phyloP scores from a whole-genome alignment of 805 yeast genomes.

The Scheffersomyces spartinae region DNA sequence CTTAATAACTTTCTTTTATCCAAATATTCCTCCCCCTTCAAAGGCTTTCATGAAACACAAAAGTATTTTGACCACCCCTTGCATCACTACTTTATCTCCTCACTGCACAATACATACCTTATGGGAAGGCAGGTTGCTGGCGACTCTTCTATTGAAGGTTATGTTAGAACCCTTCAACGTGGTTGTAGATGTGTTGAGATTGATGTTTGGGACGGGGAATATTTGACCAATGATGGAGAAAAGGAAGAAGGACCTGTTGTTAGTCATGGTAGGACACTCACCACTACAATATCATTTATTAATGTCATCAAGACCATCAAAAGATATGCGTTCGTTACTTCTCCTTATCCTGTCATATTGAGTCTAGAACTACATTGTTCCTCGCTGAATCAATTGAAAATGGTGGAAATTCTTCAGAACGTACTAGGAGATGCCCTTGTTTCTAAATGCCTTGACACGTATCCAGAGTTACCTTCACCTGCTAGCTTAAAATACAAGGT shows the following conservation, averaged over 20 bases:
- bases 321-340: slow-evolving; percentile 79
- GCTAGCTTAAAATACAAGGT: slow-evolving; percentile 56
- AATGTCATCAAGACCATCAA: slow-evolving; percentile 65
- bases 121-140: slow-evolving; percentile 84
- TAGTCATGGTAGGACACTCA: slow-evolving; percentile 79
- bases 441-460: slow-evolving; percentile 20
- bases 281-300: slow-evolving; percentile 56
- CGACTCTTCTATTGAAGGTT: slow-evolving; percentile 80
- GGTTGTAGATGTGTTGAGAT: slow-evolving; percentile 95
- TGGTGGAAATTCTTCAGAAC: slow-evolving; percentile 40
- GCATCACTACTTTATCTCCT: slow-evolving; percentile 79
- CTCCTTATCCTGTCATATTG: slow-evolving; percentile 76
- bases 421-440: slow-evolving; percentile 50
- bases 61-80: slow-evolving; percentile 41
- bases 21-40: slow-evolving; percentile 11
- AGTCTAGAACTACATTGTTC: slow-evolving; percentile 82
- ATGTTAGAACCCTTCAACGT: slow-evolving; percentile 72
- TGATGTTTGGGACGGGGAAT: slow-evolving; percentile 88
- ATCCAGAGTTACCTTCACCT: slow-evolving; percentile 55
- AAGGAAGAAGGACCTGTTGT: slow-evolving; percentile 62
- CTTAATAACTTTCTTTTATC: slow-evolving; percentile 27
- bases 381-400: slow-evolving; percentile 49
- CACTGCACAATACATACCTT: slow-evolving; percentile 91
- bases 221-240: slow-evolving; percentile 34
- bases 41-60: slow-evolving; percentile 4